Conservation (phyloP, 805 yeast species). For the Yamadazyma paraphyllophila region DNA sequence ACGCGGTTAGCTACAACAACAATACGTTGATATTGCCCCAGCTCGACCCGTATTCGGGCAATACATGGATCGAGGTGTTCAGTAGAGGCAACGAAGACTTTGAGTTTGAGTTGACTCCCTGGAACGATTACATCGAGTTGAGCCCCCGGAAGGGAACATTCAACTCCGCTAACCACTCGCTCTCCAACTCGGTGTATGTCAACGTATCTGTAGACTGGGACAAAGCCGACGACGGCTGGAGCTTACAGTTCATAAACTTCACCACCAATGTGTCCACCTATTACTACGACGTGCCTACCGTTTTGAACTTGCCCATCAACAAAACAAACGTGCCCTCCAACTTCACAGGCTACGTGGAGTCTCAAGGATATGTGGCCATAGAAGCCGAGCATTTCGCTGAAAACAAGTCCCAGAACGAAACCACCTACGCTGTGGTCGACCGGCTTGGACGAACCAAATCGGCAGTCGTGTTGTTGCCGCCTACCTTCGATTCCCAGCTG, state of each 20-base stretch:
- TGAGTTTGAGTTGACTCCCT: constrained; percentile 14
- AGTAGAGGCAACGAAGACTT: constrained; percentile 18
- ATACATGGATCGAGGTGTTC: constrained; percentile 16
- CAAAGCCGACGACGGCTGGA: constrained; percentile 13
- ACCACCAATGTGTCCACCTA: constrained; percentile 12
- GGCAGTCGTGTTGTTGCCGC: constrained; percentile 17
- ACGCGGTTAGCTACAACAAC: constrained; percentile 15
- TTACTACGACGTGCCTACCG: constrained; percentile 11
- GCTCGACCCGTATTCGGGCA: constrained; percentile 15
- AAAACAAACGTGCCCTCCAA: constrained; percentile 10
- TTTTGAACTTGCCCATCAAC: constrained; percentile 14
- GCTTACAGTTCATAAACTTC: constrained; percentile 13
- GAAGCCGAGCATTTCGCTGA: constrained; percentile 17
- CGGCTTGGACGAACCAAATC: constrained; percentile 17
- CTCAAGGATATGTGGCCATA: constrained; percentile 15
- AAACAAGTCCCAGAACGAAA: constrained; percentile 11
- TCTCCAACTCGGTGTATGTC: constrained; percentile 17
- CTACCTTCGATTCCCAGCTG: constrained; percentile 14
- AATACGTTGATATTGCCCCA: constrained; percentile 16
- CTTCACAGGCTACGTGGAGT: constrained; percentile 16
- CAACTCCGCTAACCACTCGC: constrained; percentile 13
- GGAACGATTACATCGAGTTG: constrained; percentile 12
- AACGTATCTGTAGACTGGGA: constrained; percentile 18
- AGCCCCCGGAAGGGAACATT: constrained; percentile 12
- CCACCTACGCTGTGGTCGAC: constrained; percentile 11